phyloP scores from a whole-genome alignment of 2,329 filamentous ascomycete species.

The Zalaria obscura region DNA sequence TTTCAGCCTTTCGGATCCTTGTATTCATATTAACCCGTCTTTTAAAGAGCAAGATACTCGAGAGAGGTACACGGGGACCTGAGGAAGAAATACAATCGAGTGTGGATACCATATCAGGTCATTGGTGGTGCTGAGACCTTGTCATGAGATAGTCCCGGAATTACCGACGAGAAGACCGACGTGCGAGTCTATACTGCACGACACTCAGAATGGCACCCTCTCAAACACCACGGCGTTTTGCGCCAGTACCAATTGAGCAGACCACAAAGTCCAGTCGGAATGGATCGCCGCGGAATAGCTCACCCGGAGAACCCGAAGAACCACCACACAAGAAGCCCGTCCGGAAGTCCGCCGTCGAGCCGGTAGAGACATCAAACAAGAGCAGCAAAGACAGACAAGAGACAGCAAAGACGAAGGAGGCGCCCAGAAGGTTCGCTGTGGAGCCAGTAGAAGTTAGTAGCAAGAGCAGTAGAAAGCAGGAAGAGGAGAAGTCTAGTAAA shows the following conservation, averaged over 20 bases:
- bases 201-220: conserved; percentile 5
- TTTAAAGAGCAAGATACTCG: not conserved
- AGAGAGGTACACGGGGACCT: not conserved
- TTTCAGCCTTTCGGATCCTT: too few relatives aligned
- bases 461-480: conserved; percentile 5
- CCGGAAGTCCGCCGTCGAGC: conserved; percentile 29
- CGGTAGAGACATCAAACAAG: conserved; percentile 20
- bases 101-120: not conserved
- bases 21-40: too few relatives aligned
- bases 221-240: conserved; percentile 35
- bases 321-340: conserved; percentile 23
- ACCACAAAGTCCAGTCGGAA: conserved; percentile 44
- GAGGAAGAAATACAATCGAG: too few relatives aligned
- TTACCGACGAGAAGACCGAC: not conserved
- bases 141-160: not conserved
- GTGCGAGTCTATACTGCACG: not conserved
- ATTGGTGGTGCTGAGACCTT: not conserved
- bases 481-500: not conserved
- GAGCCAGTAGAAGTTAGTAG: conserved; percentile 7
- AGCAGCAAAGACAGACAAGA: conserved; percentile 4
- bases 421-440: conserved; percentile 4
- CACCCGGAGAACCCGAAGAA: conserved; percentile 3
- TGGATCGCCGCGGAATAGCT: conserved; percentile 7
- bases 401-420: not conserved
- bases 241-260: conserved; percentile 59